Conservation (phyloP, 306 rosid species). For the Vigna hirtella region DNA sequence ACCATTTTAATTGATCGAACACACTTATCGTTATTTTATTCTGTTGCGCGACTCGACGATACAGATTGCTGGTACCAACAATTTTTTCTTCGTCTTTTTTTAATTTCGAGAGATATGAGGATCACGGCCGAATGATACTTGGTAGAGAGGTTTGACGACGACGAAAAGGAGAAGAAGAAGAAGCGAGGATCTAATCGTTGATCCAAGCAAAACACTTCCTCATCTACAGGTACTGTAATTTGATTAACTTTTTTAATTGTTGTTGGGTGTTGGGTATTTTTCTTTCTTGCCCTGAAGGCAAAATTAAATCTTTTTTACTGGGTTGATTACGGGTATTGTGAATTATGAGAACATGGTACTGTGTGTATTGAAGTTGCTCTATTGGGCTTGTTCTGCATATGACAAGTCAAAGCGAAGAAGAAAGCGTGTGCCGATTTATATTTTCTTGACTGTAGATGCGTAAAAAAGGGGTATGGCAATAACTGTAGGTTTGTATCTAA, state of each 20-base stretch:
- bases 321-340: background rate
- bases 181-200: constrained; percentile 82
- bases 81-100: too few relatives aligned
- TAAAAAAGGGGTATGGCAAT: constrained; percentile 36
- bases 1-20: too few relatives aligned
- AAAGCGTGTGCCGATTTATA: too few relatives aligned
- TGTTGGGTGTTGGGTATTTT: background rate
- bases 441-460: too few relatives aligned
- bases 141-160: constrained; percentile 64
- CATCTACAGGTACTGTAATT: constrained; percentile 20
- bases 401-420: too few relatives aligned
- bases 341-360: constrained; percentile 3
- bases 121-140: constrained; percentile 55
- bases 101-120: constrained; percentile 50
- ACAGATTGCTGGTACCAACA: too few relatives aligned
- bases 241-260: background rate
- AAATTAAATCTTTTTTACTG: background rate
- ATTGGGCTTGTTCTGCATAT: too few relatives aligned
- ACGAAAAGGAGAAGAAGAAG: constrained; percentile 92
- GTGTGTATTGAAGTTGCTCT: background rate
- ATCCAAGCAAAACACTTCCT: constrained; percentile 56
- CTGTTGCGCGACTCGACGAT: too few relatives aligned
- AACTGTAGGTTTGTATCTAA: constrained; percentile 49
- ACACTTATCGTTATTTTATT: too few relatives aligned
- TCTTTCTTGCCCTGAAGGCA: background rate